Base-by-base conservation (phyloP, 2,329 filamentous ascomycete genomes). In the Calonectria crousiana region DNA sequence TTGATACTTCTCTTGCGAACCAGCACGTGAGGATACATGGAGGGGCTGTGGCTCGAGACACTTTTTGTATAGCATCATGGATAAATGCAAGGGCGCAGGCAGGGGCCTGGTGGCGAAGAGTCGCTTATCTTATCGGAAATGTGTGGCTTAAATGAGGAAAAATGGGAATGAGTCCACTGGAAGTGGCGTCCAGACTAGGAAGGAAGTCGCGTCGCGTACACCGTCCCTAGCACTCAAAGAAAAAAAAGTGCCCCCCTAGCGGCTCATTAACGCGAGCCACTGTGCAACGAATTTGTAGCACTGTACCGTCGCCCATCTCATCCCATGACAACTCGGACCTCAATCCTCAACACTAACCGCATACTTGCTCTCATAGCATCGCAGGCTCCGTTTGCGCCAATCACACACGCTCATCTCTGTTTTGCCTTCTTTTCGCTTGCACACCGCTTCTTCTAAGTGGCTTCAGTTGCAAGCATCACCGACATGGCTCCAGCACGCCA, bases 401-500 rank as follows among this genome's bases (percentile, higher is more conserved):
- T 74, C 72, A 64, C 53, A 36, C 26, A 67, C 53, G 44, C 69
- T 44, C 52, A n/a, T 67, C 65, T 47, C 23, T 26, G 44, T 34
- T 38, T 51, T 23, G 28, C 28, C n/a, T 38, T 44, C 51, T 64
- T 53, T 36, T 60, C 30, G n/a, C 69, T 62, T 51, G 67, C 62
- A 69, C 74, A 79, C 69, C 76, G 69, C 70, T 70, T 73, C 72
- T 75, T 67, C 64, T 67, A 62, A 68, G 75, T 71, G 69, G 72
- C 66, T 69, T 67, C 58, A 56, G 67, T 58, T 66, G 23, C 73
- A 65, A 74, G 70, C 69, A 52, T 66, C 68, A 52, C 78, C 66
- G 79, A 64, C 76, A 88, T 88, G 86, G 83, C 86, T 78, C 86
- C 86, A 67, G 78, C 86, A 69, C 85, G 86, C 73, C 84, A 86